phyloP scores from a whole-genome alignment of 208 protist genomes.

The Giardia muris region DNA sequence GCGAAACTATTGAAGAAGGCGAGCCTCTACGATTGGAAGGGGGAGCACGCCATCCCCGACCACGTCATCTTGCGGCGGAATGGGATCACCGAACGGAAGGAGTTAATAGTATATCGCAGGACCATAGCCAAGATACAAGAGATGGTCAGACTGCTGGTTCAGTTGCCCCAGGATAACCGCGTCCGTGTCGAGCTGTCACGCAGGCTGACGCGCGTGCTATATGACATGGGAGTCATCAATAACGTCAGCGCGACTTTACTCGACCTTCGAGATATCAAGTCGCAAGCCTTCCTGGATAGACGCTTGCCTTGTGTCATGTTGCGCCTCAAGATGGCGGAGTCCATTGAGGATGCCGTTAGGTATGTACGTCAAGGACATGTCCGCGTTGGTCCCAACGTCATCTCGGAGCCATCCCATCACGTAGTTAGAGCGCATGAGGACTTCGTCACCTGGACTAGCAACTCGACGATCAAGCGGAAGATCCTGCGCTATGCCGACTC shows the following conservation, averaged over 20 bases:
- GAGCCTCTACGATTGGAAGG: not conserved
- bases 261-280: not conserved
- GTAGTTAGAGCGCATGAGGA: not conserved
- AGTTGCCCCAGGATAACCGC: not conserved
- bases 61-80: not conserved
- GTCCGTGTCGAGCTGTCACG: not conserved
- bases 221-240: not conserved
- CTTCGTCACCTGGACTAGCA: conserved; percentile 20
- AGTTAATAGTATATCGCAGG: not conserved
- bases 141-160: not conserved
- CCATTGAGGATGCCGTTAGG: not conserved
- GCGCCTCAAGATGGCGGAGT: not conserved
- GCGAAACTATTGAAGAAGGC: conserved; percentile 15
- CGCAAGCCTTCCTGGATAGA: not conserved
- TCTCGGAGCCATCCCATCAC: not conserved
- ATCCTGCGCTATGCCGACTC: not conserved
- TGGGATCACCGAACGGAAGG: not conserved
- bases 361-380: conserved; percentile 15
- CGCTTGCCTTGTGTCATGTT: not conserved
- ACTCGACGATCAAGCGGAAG: not conserved
- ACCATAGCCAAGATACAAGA: not conserved
- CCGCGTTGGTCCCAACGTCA: conserved; percentile 8
- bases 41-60: not conserved
- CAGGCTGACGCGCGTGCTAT: not conserved
- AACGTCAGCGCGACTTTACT: not conserved